Conservation (phyloP, 1,139 yeast genomes). For the Blastobotrys indianensis region DNA sequence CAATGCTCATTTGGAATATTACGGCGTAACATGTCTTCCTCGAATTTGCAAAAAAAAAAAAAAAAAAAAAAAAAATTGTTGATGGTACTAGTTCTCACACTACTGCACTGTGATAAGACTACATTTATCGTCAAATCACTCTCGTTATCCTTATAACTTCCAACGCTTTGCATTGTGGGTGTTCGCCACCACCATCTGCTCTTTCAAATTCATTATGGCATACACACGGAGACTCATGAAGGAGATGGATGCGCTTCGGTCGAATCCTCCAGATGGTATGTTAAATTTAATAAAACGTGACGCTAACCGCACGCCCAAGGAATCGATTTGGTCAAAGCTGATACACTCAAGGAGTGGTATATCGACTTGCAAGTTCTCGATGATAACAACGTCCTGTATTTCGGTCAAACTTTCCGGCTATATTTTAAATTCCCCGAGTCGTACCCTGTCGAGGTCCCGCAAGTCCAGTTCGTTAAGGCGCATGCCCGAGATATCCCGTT, state of each 20-base stretch:
- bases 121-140: too few species aligned
- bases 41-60: too few species aligned
- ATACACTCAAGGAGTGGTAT: slow-evolving; percentile 29
- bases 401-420: slow-evolving; percentile 34
- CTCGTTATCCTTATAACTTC: too few species aligned
- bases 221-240: slow-evolving; percentile 41
- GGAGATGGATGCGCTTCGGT: slow-evolving; percentile 35
- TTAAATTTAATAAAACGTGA: background rate
- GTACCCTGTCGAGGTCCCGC: slow-evolving; percentile 64
- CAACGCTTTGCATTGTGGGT: background rate
- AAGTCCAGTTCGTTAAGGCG: slow-evolving; percentile 44
- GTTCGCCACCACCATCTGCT: background rate
- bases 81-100: too few species aligned
- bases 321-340: slow-evolving; percentile 27
- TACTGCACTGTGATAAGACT: too few species aligned
- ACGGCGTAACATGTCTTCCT: too few species aligned
- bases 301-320: slow-evolving; percentile 17
- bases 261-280: slow-evolving; percentile 27
- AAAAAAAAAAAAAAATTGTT: too few species aligned
- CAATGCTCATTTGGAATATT: too few species aligned
- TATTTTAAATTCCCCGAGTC: slow-evolving; percentile 41
- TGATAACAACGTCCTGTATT: slow-evolving; percentile 32
- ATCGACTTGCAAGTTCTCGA: slow-evolving; percentile 34
- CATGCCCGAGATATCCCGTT: slow-evolving; percentile 42
- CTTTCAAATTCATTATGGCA: slow-evolving; percentile 20